Evolutionary conservation across 495 filamentous ascomycete species (phyloP), one percentile per base, ranked within the genome.

Genomic region (Xylaria longipes): DNA sequence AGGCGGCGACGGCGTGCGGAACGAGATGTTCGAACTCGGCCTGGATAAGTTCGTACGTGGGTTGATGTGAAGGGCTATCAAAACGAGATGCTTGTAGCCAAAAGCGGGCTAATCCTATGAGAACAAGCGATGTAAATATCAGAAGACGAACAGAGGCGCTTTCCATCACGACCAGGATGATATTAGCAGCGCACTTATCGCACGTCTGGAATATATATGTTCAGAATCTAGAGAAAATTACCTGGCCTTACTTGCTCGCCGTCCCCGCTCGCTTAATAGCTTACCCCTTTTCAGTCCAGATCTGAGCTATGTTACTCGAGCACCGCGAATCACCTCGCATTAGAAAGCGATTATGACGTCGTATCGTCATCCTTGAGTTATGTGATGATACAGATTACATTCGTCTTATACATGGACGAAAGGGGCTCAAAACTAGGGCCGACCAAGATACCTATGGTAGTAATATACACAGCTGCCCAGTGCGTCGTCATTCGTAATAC

Each of bases 21-120:
- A 97, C 78, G 95, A 98, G 84, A 85, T 98, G 72, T 98, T 98
- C 79, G 95, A 98, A 81, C 84, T 93, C 71, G 95, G 93, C 3
- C 81, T 98, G 69, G 96, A 98, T 75, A 91, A 94, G 76, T 97
- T 97, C 73, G 87, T 96, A 17, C 77, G 84, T 64, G 84, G 85
- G 14, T 69, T 87, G 69, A 85, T 85, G 82, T 87, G 83, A 86
- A 48, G 8, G 39, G 22, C 50, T 25, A 35, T 25, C 11, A 31
- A 48, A 41, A 22, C 6, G 22, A 37, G 37, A 22, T 50, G 27
- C 46, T 48, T 39, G 46, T 17, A 31, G 22, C 52, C 14, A 17
- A 29, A 56, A 62, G 6, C 2, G 56, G 45, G 37, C 35, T 1
- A 27, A 22, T 50, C 50, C 22, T 3, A 20, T 11, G 27, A 39